Base-by-base conservation (phyloP, 2,329 filamentous ascomycete genomes). In the Apiospora saccharicola region DNA sequence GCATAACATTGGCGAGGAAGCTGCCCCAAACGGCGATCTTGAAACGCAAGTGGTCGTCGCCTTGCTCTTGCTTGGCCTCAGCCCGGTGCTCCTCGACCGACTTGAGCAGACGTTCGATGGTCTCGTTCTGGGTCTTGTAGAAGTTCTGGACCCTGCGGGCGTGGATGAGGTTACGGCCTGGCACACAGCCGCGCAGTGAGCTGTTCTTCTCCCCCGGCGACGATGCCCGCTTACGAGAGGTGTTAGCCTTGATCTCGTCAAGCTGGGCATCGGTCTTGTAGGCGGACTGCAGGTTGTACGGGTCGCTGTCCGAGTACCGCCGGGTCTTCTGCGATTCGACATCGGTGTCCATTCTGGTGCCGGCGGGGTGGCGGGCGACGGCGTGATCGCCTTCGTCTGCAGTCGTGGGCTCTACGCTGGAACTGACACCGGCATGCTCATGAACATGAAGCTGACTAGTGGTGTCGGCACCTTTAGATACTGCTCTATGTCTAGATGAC, bases 101-200 rank as follows among this genome's bases (percentile, higher is more conserved):
- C 84, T 98, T 98, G 75, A 98, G 87, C 83, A 98, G 89, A 14
- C 94, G 90, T 84, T 98, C 91, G 76, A 99, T 99, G 77, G 94
- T 95, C 81, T 95, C 94, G 81, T 99, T 99, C 81, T 99, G 96
- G 43, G 88, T 88, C 80, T 94, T 90, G 86, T 98, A 98, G 85
- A 98, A 98, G 69, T 90, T 89, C 78, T 93, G 89, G 22, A 98
- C 81, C 78, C 89, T 91, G 75, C 85, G 87, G 19, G 88, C 81
- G 64, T 82, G 82, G 49, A 76, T 71, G 70, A 14, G 51, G 34
- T 74, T 75, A 26, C 75, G 75, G 10, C 57, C 57, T 2, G 71
- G 71, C 13, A 77, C 12, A 47, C 70, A 69, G 46, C 72, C 72
- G 22, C 68, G 67, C 67, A 77, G 73, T 73, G 75, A 57, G 68